Conservation (phyloP, 2,329 filamentous ascomycete species). For the Aspergillus texensis region DNA sequence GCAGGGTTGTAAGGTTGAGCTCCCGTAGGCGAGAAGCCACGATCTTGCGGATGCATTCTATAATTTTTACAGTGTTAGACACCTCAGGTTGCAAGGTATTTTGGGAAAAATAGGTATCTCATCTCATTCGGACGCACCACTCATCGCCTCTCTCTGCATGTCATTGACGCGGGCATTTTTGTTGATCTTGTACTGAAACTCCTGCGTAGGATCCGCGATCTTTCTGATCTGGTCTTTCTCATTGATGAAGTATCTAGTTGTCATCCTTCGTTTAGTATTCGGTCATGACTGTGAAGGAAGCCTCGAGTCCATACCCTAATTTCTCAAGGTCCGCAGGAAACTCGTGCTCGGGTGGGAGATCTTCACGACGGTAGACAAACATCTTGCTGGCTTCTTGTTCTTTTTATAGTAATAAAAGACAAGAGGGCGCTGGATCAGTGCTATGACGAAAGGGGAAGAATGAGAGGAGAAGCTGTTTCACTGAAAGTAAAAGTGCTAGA, state of each 20-base stretch:
- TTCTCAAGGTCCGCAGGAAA: slow-evolving; percentile 68
- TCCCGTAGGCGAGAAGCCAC: slow-evolving; percentile 64
- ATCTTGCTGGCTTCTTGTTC: slow-evolving; percentile 50
- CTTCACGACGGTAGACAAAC: slow-evolving; percentile 72
- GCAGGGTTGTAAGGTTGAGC: slow-evolving; percentile 62
- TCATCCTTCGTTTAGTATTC: neutral
- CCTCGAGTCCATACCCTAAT: slow-evolving; percentile 64
- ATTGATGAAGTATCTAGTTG: slow-evolving; percentile 74
- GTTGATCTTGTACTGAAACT: slow-evolving; percentile 74
- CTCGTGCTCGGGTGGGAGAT: slow-evolving; percentile 69
- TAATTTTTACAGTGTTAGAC: neutral
- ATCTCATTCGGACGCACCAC: slow-evolving; percentile 55
- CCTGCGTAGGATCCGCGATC: slow-evolving; percentile 66
- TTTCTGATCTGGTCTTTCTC: slow-evolving; percentile 73
- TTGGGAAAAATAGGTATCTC: neutral
- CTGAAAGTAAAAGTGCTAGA: neutral
- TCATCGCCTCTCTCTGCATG: slow-evolving; percentile 72
- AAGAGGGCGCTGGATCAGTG: neutral
- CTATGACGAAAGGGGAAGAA: neutral
- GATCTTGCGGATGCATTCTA: slow-evolving; percentile 60
- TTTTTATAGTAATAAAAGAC: neutral
- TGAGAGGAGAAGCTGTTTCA: neutral
- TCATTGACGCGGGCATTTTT: slow-evolving; percentile 78
- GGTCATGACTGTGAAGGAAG: neutral
- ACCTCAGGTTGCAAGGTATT: neutral